Conservation (phyloP, 257 asterid species). For the Ilex asprella region DNA sequence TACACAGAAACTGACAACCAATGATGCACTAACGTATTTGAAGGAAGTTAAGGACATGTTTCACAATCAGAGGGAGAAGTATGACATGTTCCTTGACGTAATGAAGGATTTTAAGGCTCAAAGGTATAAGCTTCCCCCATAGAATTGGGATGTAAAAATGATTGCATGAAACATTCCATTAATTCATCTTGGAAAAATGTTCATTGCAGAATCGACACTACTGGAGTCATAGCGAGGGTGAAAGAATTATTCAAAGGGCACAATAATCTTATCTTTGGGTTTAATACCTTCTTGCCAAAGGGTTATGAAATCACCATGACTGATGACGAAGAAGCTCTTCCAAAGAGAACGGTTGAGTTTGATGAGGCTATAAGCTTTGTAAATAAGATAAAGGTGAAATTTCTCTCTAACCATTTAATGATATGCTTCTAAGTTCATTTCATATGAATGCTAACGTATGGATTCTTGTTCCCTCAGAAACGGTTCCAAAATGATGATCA, state of each 20-base stretch:
- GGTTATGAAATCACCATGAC: slow-evolving; percentile 91
- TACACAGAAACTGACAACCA: slow-evolving; percentile 78
- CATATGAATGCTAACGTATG: slow-evolving; percentile 3
- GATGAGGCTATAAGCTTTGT: slow-evolving; percentile 96
- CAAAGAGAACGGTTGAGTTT: slow-evolving; percentile 87
- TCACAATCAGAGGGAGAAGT: slow-evolving; percentile 85
- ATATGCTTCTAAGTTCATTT: slow-evolving; percentile 2
- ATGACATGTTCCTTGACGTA: slow-evolving; percentile 90
- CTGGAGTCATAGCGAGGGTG: slow-evolving; percentile 90
- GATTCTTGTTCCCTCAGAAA: slow-evolving; percentile 44
- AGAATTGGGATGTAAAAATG: slow-evolving; percentile 10
- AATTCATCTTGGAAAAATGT: slow-evolving; percentile 8
- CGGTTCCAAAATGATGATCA: slow-evolving; percentile 89
- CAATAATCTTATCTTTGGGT: slow-evolving; percentile 86
- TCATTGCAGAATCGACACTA: slow-evolving; percentile 74
- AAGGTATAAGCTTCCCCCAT: slow-evolving; percentile 44
- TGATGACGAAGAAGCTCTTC: slow-evolving; percentile 82
- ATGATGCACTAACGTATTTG: slow-evolving; percentile 82
- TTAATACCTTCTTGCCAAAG: slow-evolving; percentile 95
- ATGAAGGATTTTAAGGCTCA: slow-evolving; percentile 99
- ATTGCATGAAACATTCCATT: slow-evolving; percentile 6
- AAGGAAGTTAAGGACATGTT: slow-evolving; percentile 98
- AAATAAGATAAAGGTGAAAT: slow-evolving; percentile 83
- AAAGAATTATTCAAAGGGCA: slow-evolving; percentile 94
- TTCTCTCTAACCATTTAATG: slow-evolving; percentile 7